Conservation (phyloP, 768 basidiomycete species). For the Naganishia friedmannii region DNA sequence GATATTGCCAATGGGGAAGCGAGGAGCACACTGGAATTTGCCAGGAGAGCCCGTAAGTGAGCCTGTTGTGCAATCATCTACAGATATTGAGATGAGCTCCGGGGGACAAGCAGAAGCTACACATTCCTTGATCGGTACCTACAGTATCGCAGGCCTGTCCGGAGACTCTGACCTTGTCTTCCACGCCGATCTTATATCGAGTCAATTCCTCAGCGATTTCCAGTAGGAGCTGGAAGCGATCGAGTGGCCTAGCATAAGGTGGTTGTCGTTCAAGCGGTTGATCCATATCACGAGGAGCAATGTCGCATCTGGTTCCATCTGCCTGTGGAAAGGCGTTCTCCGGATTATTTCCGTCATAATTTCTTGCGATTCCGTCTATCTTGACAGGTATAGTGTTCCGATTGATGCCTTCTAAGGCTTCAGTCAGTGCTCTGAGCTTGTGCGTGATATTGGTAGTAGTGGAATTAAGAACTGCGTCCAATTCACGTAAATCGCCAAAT, state of each 20-base stretch:
- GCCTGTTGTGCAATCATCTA: conserved; percentile 52
- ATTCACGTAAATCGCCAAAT: conserved; percentile 93
- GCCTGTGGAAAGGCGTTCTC: neutral
- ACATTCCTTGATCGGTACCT: conserved; percentile 54
- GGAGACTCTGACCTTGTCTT: conserved; percentile 96
- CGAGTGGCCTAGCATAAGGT: conserved; percentile 47
- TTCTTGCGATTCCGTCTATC: neutral
- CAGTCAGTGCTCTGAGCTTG: conserved; percentile 2
- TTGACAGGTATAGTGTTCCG: neutral
- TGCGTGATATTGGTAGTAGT: conserved; percentile 15
- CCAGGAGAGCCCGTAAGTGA: conserved; percentile 48
- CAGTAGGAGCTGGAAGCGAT: conserved; percentile 78
- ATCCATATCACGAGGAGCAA: neutral
- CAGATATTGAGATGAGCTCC: neutral
- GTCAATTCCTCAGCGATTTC: conserved; percentile 93
- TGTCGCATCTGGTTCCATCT: neutral
- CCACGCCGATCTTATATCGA: conserved; percentile 85
- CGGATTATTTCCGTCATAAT: neutral
- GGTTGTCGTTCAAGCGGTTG: conserved; percentile 56
- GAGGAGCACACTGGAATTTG: conserved; percentile 48
- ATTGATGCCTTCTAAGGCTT: conserved; percentile 3
- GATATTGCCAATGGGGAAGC: conserved; percentile 31
- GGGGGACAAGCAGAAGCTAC: neutral
- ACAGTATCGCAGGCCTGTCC: conserved; percentile 86
- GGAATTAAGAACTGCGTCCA: conserved; percentile 80